A percentile compares a stretch with the other conserved stretches of the same genome.
Evolutionary conservation across 2,329 filamentous ascomycete genomes (phyloP).

Genomic region (Amauroascus niger): DNA sequence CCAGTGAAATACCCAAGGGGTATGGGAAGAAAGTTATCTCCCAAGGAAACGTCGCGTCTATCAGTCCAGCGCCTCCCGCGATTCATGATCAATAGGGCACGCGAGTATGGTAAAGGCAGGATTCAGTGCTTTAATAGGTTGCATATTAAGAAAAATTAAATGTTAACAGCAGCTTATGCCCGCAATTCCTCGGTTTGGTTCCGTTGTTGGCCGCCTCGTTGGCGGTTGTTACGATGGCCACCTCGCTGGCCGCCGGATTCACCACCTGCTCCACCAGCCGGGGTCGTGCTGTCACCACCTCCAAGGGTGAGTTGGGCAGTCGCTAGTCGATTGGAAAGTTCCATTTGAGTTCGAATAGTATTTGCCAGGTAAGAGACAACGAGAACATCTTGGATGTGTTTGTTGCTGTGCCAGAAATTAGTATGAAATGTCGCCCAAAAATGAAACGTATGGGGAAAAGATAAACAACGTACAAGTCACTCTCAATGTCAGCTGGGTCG

Average conservation of each 20-base stretch:
- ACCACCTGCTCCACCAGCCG: conserved; percentile 16
- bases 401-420: conserved; percentile 56
- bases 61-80: not conserved
- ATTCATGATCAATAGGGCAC: not conserved
- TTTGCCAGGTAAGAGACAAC: conserved; percentile 98
- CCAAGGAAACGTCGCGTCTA: not conserved
- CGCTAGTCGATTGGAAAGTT: conserved; percentile 87
- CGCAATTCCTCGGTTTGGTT: conserved; percentile 33
- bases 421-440: conserved; percentile 17
- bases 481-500: conserved; percentile 78
- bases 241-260: conserved; percentile 31
- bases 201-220: conserved; percentile 32
- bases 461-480: conserved; percentile 61
- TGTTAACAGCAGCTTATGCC: not conserved
- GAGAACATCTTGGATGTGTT: conserved; percentile 97
- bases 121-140: not conserved
- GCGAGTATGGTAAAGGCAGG: not conserved
- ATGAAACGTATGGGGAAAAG: not conserved
- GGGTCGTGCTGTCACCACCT: conserved; percentile 36
- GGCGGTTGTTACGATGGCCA: conserved; percentile 36
- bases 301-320: conserved; percentile 59
- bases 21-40: not conserved
- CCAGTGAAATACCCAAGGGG: not conserved
- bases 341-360: conserved; percentile 97
- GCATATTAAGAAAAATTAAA: not conserved